Base-by-base conservation (phyloP, 805 yeast genomes). In the Cyberlindnera japonica region DNA sequence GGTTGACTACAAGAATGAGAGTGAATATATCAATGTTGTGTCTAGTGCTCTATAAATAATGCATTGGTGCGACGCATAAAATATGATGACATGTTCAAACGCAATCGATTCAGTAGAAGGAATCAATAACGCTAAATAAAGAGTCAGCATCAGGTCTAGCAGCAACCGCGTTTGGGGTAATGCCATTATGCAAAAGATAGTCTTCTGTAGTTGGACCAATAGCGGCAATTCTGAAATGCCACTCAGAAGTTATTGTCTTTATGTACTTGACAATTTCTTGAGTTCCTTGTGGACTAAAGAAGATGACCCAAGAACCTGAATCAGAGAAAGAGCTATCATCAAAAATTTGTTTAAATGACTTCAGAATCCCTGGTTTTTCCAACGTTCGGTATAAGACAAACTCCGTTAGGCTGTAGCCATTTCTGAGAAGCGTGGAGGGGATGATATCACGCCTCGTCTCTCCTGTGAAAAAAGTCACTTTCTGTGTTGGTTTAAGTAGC, bases 271-370 rank as follows among this genome's bases (percentile, higher is more conserved):
- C 74, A 11, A 89, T 80, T 1, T 61, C 67, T 21, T 72, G 74
- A 0, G 95, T 82, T 0, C 96, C 96, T 51, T 93, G 95, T 0
- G 96, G 95, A 47, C 96, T 86, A 62, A 90, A 91, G 45, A 91
- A 83, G 0, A 90, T 83, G 5, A 89, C 64, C 96, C 96, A 88
- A 5, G 10, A 11, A n/a, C 22, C 40, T 66, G 67, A 13, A 50
- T 38, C 29, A 41, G 33, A 19, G 37, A 72, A 72, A 23, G 74
- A 62, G 13, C 9, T 15, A 11, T n/a, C 18, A 11, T 14, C 30
- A 15, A 15, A 27, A 15, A 6, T 13, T 1, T 58, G 61, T 3
- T 35, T 38, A 14, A 45, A 48, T 30, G 47, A 30, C 23, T 33
- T 40, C 3, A 68, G 56, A 7, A 77, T 73, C 39, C 77, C 76